Evolutionary conservation across 1,284 basidiomycete genomes (phyloP).

Genomic region (Naganishia albida): DNA sequence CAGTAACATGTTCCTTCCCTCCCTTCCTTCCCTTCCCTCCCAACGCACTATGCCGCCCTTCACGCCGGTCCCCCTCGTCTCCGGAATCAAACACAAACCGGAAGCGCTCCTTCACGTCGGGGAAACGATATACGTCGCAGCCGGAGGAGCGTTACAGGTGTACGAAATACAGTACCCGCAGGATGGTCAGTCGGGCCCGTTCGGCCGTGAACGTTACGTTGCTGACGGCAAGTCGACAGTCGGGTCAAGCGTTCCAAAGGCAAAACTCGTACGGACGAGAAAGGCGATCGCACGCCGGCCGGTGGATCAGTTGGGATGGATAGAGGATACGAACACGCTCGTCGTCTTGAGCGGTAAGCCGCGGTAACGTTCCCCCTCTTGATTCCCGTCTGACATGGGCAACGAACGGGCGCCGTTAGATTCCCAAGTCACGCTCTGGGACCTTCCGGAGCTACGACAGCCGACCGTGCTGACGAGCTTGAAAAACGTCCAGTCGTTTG

Average conservation of each 20-base stretch:
- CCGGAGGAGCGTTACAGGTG: slow-evolving; percentile 68
- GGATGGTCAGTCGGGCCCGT: slow-evolving; percentile 50
- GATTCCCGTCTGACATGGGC: too few relatives aligned
- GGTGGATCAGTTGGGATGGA: slow-evolving; percentile 81
- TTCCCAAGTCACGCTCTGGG: slow-evolving; percentile 54
- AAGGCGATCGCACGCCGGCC: slow-evolving; percentile 65
- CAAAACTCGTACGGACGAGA: slow-evolving; percentile 61
- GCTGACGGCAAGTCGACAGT: slow-evolving; percentile 39
- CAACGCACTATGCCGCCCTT: slow-evolving; percentile 35
- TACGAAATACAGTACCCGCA: slow-evolving; percentile 59
- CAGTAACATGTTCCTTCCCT: too few relatives aligned
- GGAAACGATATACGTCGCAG: slow-evolving; percentile 73
- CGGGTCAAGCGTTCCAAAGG: slow-evolving; percentile 25
- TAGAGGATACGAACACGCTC: slow-evolving; percentile 78
- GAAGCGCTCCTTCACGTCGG: slow-evolving; percentile 39
- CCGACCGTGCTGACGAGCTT: slow-evolving; percentile 71
- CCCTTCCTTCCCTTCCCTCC: too few relatives aligned
- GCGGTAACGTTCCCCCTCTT: too few relatives aligned
- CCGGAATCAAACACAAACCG: slow-evolving; percentile 39
- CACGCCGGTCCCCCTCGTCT: slow-evolving; percentile 31
- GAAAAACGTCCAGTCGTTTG: slow-evolving; percentile 78
- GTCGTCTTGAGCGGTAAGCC: slow-evolving; percentile 75
- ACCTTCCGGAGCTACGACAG: slow-evolving; percentile 64
- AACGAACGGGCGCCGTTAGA: too few relatives aligned
- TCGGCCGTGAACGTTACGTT: slow-evolving; percentile 23